phyloP scores from a whole-genome alignment of 1,139 yeast genomes.

The Yamadazyma diospyri region DNA sequence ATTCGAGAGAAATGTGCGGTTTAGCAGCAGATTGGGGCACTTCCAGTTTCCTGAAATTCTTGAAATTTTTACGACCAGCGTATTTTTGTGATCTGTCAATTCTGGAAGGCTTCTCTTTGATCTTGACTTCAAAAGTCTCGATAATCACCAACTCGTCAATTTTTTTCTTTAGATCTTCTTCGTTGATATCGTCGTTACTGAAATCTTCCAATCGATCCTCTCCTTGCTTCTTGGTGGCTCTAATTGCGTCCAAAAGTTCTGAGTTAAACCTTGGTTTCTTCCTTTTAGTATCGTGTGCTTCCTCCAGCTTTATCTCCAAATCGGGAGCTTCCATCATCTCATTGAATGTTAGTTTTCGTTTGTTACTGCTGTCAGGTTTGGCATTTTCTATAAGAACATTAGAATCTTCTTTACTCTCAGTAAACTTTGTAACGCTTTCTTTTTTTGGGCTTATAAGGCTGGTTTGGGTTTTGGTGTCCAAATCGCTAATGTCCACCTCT shows the following conservation, averaged over 20 bases:
- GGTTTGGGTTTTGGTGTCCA: neutral
- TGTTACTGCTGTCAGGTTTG: neutral
- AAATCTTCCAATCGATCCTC: constrained; percentile 22
- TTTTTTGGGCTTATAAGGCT: too few species aligned
- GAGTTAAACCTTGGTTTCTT: neutral
- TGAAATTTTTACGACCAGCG: constrained; percentile 33
- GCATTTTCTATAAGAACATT: neutral
- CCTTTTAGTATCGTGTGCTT: constrained; percentile 2
- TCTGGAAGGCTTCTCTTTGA: constrained; percentile 11
- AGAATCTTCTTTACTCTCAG: too few species aligned
- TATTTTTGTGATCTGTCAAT: constrained; percentile 11
- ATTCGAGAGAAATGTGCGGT: constrained; percentile 16
- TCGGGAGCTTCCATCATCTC: constrained; percentile 2
- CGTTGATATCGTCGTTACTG: constrained; percentile 15
- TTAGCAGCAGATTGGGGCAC: constrained; percentile 4
- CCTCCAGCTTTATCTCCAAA: constrained; percentile 1
- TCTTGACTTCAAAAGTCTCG: constrained; percentile 27
- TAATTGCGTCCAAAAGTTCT: constrained; percentile 31
- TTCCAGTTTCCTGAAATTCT: constrained; percentile 27
- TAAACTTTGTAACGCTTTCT: too few species aligned
- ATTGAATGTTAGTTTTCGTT: constrained; percentile 2
- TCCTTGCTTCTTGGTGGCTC: constrained; percentile 28
- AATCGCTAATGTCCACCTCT: neutral
- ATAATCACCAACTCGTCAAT: constrained; percentile 31
- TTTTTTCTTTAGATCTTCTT: constrained; percentile 10